Evolutionary conservation across 1,139 yeast species (phyloP).

Genomic region (Sugiyamaella xylanicola): DNA sequence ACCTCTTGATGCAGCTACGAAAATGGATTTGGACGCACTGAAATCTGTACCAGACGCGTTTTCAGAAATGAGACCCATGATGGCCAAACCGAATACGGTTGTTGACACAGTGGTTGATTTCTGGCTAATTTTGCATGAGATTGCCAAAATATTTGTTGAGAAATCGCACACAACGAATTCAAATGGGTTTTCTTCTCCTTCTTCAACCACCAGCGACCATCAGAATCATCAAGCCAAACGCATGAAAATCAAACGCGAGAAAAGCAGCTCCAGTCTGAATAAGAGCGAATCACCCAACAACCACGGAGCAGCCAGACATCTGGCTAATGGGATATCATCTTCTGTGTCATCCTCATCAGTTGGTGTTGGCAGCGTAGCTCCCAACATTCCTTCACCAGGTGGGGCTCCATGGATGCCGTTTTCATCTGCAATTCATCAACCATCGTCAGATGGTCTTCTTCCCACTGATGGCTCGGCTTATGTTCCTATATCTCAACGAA

Average conservation of each 20-base stretch:
- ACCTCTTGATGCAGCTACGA: slow-evolving; percentile 33
- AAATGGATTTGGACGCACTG: slow-evolving; percentile 32
- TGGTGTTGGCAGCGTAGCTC: neutral
- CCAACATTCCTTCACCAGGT: neutral
- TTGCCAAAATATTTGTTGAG: slow-evolving; percentile 27
- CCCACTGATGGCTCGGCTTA: slow-evolving; percentile 13
- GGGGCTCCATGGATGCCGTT: neutral
- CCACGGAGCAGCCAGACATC: neutral
- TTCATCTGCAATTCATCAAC: slow-evolving; percentile 2
- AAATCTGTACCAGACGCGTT: slow-evolving; percentile 22
- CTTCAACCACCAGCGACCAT: slow-evolving; percentile 9
- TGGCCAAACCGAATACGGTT: slow-evolving; percentile 5
- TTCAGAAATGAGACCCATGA: neutral
- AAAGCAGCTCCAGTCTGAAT: slow-evolving; percentile 1
- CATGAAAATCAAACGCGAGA: slow-evolving; percentile 4
- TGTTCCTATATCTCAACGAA: slow-evolving; percentile 8
- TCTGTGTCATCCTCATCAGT: neutral
- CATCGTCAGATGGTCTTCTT: slow-evolving; percentile 15
- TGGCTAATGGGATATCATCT: neutral
- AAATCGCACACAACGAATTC: slow-evolving; percentile 11
- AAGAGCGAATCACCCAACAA: neutral
- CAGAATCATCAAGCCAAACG: slow-evolving; percentile 1
- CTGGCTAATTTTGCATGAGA: slow-evolving; percentile 26
- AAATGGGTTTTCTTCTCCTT: slow-evolving; percentile 8
- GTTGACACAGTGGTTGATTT: slow-evolving; percentile 20